phyloP scores from a whole-genome alignment of 202 grass and related monocot species.

The Panicum virgatum region DNA sequence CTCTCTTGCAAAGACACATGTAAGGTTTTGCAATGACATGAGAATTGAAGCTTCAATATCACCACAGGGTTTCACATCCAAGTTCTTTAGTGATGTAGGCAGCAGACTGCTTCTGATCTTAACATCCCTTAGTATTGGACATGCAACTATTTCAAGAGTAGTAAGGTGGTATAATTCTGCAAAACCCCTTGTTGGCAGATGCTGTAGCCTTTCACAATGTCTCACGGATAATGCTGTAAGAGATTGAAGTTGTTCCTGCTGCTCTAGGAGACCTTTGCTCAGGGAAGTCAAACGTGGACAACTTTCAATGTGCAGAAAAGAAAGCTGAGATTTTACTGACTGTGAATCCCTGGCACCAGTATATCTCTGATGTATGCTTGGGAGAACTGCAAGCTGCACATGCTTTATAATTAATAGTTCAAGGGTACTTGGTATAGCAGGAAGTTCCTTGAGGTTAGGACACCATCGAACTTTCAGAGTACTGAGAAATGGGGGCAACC shows the following conservation, averaged over 20 bases:
- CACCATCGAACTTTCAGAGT: constrained; percentile 30
- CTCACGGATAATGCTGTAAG: constrained; percentile 23
- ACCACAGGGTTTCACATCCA: constrained; percentile 37
- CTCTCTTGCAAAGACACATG: too few species aligned
- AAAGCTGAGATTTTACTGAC: constrained; percentile 8
- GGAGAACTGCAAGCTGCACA: constrained; percentile 16
- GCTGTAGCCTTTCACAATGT: constrained; percentile 22
- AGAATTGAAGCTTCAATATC: constrained; percentile 22
- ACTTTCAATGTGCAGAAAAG: constrained; percentile 23
- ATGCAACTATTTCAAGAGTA: constrained; percentile 27
- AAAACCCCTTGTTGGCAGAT: constrained; percentile 20
- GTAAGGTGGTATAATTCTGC: constrained; percentile 12
- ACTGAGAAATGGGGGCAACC: constrained; percentile 26
- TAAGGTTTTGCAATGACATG: constrained; percentile 29
- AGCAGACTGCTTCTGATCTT: neutral
- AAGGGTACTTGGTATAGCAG: constrained; percentile 23
- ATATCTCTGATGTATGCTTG: constrained; percentile 1
- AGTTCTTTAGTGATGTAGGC: neutral
- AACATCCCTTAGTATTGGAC: constrained; percentile 32
- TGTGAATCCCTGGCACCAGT: neutral
- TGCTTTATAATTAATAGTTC: constrained; percentile 5
- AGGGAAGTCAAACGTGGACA: constrained; percentile 33
- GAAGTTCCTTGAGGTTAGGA: constrained; percentile 37
- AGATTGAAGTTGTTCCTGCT: constrained; percentile 15
- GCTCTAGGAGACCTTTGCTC: constrained; percentile 2